These are phyloP conservation scores for Ulota crispa DNA, from an alignment of 225 moss, liverwort and hornwort genomes.

Conservation along the genomic window DNA sequence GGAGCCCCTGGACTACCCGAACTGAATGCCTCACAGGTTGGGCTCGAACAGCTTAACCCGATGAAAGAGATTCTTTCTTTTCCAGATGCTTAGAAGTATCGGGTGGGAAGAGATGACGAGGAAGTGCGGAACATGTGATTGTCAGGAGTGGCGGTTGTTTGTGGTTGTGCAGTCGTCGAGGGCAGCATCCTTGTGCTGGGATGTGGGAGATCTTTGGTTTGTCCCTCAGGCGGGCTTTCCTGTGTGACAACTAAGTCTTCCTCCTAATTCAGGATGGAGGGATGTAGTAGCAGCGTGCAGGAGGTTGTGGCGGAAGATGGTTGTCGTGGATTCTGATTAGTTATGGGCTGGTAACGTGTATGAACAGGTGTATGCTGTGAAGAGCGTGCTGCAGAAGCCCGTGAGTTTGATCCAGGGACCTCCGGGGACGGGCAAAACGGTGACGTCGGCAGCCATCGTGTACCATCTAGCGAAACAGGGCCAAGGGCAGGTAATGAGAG, in stretches of 20 bases:
- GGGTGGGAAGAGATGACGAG: not conserved
- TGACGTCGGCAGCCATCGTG: conserved; percentile 96
- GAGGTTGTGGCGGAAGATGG: not conserved
- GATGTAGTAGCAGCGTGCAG: not conserved
- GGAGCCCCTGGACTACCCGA: conserved; percentile 98
- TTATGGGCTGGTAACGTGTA: conserved; percentile 3
- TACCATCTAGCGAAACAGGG: conserved; percentile 95
- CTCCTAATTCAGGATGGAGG: not conserved
- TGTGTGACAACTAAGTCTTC: not conserved
- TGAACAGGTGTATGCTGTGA: conserved; percentile 83
- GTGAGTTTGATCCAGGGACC: conserved; percentile 99
- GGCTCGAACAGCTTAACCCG: not conserved
- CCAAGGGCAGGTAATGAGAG: conserved; percentile 79
- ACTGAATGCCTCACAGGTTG: conserved; percentile 93
- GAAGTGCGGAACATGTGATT: not conserved
- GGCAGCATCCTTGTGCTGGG: not conserved
- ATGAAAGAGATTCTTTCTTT: not conserved
- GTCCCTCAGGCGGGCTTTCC: not conserved
- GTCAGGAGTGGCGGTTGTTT: not conserved
- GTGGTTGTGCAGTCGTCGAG: not conserved
- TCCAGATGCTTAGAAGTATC: not conserved
- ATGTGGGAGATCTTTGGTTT: not conserved
- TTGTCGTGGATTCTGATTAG: not conserved
- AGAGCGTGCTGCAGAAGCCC: conserved; percentile 92
- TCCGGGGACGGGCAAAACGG: conserved; percentile 97